Percentiles rank a stretch among this genome's conserved stretches.
Evolutionary conservation across 352 stramenopile genomes (phyloP).

Genomic region (Phytophthora fragariaefolia): DNA sequence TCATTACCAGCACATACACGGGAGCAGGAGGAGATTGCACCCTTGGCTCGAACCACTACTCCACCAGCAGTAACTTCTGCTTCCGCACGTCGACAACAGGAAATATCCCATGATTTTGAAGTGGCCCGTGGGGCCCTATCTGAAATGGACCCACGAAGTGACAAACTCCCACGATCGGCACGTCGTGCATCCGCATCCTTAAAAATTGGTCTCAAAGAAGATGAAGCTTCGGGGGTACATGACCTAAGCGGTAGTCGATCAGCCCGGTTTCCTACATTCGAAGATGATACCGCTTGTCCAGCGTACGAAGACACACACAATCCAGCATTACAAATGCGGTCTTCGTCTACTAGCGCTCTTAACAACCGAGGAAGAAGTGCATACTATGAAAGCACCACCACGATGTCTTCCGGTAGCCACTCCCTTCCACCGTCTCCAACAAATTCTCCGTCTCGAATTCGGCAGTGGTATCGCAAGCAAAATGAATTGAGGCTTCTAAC

Average conservation of each 20-base stretch:
- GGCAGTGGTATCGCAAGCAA: constrained; percentile 41
- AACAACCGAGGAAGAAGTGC: constrained; percentile 5
- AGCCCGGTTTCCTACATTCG: constrained; percentile 50
- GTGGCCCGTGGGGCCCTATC: constrained; percentile 32
- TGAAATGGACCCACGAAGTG: constrained; percentile 13
- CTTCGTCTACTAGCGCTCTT: constrained; percentile 33
- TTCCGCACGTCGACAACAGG: constrained; percentile 7
- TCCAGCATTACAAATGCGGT: constrained; percentile 17
- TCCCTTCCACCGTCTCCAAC: constrained; percentile 28
- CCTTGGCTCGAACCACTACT: constrained; percentile 3
- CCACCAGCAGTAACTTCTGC: constrained; percentile 1
- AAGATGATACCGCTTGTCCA: constrained; percentile 65
- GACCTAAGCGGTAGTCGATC: constrained; percentile 29
- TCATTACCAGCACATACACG: constrained; percentile 13
- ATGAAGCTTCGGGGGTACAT: constrained; percentile 13
- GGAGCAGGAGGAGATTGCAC: constrained; percentile 3
- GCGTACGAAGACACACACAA: constrained; percentile 56
- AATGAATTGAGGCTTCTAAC: constrained; percentile 29
- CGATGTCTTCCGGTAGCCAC: constrained; percentile 18
- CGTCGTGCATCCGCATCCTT: constrained; percentile 4
- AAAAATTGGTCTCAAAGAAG: constrained; percentile 22
- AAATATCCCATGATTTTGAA: constrained; percentile 37
- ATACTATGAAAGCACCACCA: not conserved
- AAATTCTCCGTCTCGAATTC: constrained; percentile 35
- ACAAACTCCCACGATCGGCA: not conserved